Evolutionary conservation across 2,329 filamentous ascomycete genomes (phyloP), one percentile per base, ranked within the genome.

Genomic region (Neonectria magnoliae): DNA sequence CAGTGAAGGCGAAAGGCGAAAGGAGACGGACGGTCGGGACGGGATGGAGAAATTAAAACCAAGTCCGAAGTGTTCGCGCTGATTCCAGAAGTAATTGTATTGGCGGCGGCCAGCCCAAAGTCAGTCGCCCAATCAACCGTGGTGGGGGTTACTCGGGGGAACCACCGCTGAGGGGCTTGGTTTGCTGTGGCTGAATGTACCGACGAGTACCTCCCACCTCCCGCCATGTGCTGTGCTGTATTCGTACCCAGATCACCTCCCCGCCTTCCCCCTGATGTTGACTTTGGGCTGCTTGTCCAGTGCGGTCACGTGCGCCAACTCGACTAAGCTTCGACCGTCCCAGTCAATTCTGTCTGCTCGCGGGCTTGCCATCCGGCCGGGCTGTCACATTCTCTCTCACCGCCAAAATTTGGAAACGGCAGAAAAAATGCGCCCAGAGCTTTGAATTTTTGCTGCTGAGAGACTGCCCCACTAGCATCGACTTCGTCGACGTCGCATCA

Each of bases 331-430:
- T 6, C 5, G 25, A n/a, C n/a, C n/a, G n/a, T n/a, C n/a, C n/a
- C n/a, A n/a, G 25, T 25, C 25, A 25, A 5, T 5, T 25, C 25
- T 25, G 22, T 25, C 22, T 25, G 25, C 25, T 5, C 22, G 5
- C 22, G 22, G 4, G 22, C 22, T 25, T 25, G 22, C 22, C 9
- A 9, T 44, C 9, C 42, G 3, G 10, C 20, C 10, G 29, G 4
- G 29, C 29, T 45, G 42, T 22, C 42, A 38, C 14, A 16, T 31
- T 18, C 33, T 25, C 57, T 60, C 62, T 77, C 72, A 76, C 76
- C 75, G 75, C 75, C 71, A 74, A 77, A 76, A 70, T 75, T 76
- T 75, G 54, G 20, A 70, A 69, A 44, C 64, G 75, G 76, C 74
- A 76, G 72, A 76, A 77, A 76, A 76, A 68, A 60, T 42, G 59